phyloP scores from a whole-genome alignment of 495 filamentous ascomycete genomes.

The Annulohypoxylon moriforme region DNA sequence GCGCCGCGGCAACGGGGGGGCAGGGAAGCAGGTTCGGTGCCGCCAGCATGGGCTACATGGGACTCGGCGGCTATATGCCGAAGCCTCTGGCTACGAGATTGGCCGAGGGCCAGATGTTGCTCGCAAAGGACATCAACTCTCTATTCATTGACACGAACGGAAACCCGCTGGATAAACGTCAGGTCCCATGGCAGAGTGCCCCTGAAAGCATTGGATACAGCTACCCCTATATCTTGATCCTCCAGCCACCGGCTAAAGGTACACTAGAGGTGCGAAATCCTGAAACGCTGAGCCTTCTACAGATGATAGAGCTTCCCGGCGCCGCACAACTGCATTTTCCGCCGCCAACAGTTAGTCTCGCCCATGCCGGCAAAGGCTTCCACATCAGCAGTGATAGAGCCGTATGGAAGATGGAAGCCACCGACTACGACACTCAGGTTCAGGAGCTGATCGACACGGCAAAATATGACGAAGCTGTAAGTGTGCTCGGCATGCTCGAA shows the following conservation, averaged over 20 bases:
- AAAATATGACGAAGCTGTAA: slow-evolving; percentile 91
- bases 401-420: slow-evolving; percentile 96
- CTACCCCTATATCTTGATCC: slow-evolving; percentile 91
- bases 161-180: slow-evolving; percentile 82
- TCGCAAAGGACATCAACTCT: slow-evolving; percentile 96
- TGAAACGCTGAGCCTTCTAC: slow-evolving; percentile 85
- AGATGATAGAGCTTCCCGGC: slow-evolving; percentile 81
- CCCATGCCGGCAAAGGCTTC: slow-evolving; percentile 95
- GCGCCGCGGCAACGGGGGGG: slow-evolving; percentile 72
- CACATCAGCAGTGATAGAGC: slow-evolving; percentile 86
- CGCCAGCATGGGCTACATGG: slow-evolving; percentile 90
- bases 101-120: slow-evolving; percentile 81
- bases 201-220: slow-evolving; percentile 94
- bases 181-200: slow-evolving; percentile 89
- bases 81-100: slow-evolving; percentile 88
- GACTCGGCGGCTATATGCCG: slow-evolving; percentile 88
- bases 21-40: slow-evolving; percentile 72
- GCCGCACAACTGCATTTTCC: slow-evolving; percentile 91
- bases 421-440: slow-evolving; percentile 92
- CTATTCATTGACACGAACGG: slow-evolving; percentile 88
- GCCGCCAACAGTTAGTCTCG: slow-evolving; percentile 89
- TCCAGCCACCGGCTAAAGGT: slow-evolving; percentile 86
- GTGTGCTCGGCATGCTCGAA: slow-evolving; percentile 86
- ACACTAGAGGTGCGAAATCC: slow-evolving; percentile 92
- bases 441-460: slow-evolving; percentile 81